Evolutionary conservation across 768 basidiomycete genomes (phyloP).

Genomic region (Kwoniella europaea): DNA sequence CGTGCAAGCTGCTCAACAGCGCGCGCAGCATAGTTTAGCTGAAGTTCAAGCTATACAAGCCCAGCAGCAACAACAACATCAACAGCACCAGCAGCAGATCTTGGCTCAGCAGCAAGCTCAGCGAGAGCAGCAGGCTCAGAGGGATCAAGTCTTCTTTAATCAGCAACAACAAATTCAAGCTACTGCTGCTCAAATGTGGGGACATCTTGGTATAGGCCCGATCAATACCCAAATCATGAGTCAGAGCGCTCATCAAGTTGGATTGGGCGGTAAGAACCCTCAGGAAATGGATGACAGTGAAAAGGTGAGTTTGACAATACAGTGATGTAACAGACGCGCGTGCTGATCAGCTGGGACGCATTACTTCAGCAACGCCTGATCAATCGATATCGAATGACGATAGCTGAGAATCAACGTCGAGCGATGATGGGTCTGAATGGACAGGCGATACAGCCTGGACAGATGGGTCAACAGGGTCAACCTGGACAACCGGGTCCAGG

Average conservation of each 20-base stretch:
- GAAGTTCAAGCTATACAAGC: slow-evolving; percentile 22
- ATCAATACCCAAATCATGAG: slow-evolving; percentile 44
- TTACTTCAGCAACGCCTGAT: slow-evolving; percentile 37
- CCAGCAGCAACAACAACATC: slow-evolving; percentile 32
- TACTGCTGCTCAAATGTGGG: slow-evolving; percentile 45
- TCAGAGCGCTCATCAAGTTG: slow-evolving; percentile 38
- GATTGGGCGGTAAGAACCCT: slow-evolving; percentile 43
- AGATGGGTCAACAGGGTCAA: slow-evolving; percentile 20
- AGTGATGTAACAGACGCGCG: background rate
- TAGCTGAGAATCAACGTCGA: slow-evolving; percentile 42
- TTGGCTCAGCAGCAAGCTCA: slow-evolving; percentile 31
- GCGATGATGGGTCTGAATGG: slow-evolving; percentile 38
- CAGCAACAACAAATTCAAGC: slow-evolving; percentile 36
- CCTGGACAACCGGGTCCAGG: slow-evolving; percentile 17
- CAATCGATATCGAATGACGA: slow-evolving; percentile 31
- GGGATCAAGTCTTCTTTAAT: slow-evolving; percentile 28
- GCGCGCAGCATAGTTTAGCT: slow-evolving; percentile 24
- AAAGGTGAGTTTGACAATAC: slow-evolving; percentile 31
- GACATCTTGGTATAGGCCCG: slow-evolving; percentile 37
- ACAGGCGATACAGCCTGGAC: slow-evolving; percentile 17
- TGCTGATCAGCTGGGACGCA: slow-evolving; percentile 1
- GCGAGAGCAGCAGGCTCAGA: slow-evolving; percentile 28
- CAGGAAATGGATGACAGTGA: slow-evolving; percentile 42
- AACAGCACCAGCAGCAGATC: slow-evolving; percentile 28
- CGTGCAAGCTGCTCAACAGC: slow-evolving; percentile 34